Evolutionary conservation across 371 early-diverging fungal genomes (phyloP).

Genomic region (Mucor mucedo): DNA sequence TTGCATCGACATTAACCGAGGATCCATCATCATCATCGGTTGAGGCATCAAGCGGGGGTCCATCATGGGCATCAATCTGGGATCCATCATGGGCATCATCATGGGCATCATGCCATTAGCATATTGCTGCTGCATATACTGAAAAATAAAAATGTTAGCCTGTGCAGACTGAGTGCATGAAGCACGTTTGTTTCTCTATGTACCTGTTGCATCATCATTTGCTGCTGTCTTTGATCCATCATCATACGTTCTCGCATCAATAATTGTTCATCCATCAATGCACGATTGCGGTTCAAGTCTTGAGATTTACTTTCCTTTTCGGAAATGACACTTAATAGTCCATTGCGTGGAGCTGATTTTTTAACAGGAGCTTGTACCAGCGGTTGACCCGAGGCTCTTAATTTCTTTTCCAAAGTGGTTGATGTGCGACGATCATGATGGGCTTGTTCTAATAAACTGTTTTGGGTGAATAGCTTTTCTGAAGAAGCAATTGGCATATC

Average conservation of each 20-base stretch:
- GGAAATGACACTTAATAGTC: constrained; percentile 43
- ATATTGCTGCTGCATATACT: constrained; percentile 26
- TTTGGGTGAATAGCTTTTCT: constrained; percentile 33
- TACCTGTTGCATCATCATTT: constrained; percentile 40
- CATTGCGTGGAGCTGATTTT: constrained; percentile 34
- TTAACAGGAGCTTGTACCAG: constrained; percentile 34
- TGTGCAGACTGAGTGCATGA: constrained; percentile 4
- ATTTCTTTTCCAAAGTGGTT: constrained; percentile 15
- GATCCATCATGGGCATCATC: constrained; percentile 45
- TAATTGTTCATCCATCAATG: constrained; percentile 27
- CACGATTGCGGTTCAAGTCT: constrained; percentile 12
- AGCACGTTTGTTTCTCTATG: constrained; percentile 8
- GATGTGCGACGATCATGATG: neutral
- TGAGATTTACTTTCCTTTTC: constrained; percentile 37
- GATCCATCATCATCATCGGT: constrained; percentile 18
- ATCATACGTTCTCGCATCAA: constrained; percentile 35
- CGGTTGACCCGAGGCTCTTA: constrained; percentile 40
- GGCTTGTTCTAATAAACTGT: constrained; percentile 30
- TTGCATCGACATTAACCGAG: constrained; percentile 5
- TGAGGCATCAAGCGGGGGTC: constrained; percentile 36
- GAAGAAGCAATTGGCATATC: constrained; percentile 21
- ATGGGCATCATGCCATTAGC: constrained; percentile 28
- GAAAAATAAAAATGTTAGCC: neutral
- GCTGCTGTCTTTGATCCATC: constrained; percentile 48
- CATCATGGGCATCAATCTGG: constrained; percentile 46